A percentile compares a stretch with the other conserved stretches of the same genome.
phyloP scores from a whole-genome alignment of 179 eudicot genomes.

The Dionaea muscipula region DNA sequence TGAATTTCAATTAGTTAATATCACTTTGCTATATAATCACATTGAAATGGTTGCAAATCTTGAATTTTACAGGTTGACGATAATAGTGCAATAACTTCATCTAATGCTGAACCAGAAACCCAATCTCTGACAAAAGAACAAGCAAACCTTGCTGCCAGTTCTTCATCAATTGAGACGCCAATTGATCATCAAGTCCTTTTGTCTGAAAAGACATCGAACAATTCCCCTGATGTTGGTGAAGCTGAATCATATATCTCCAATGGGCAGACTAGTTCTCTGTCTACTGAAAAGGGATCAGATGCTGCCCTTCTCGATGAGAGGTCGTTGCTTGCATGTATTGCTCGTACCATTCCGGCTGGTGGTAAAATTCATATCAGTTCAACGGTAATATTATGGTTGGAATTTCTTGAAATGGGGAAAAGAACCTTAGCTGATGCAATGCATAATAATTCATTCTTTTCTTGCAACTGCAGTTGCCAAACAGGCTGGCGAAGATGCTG shows the following conservation, averaged over 20 bases:
- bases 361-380: slow-evolving; percentile 88
- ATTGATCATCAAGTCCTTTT: slow-evolving; percentile 20
- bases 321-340: slow-evolving; percentile 71
- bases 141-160: slow-evolving; percentile 28
- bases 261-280: slow-evolving; percentile 26
- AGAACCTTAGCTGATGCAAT: neutral
- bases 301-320: slow-evolving; percentile 67
- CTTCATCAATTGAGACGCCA: slow-evolving; percentile 33
- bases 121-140: slow-evolving; percentile 30
- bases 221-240: slow-evolving; percentile 21
- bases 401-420: neutral
- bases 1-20: too few relatives aligned
- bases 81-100: slow-evolving; percentile 16
- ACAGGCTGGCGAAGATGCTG: slow-evolving; percentile 94
- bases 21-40: neutral
- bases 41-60: slow-evolving; percentile 9
- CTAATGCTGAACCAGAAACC: slow-evolving; percentile 27
- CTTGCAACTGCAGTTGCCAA: slow-evolving; percentile 59
- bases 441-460: slow-evolving; percentile 7
- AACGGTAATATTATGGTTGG: slow-evolving; percentile 42
- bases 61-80: slow-evolving; percentile 25
- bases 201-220: slow-evolving; percentile 26
- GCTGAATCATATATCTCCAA: slow-evolving; percentile 33
- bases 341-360: slow-evolving; percentile 84
- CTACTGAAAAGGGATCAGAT: slow-evolving; percentile 31